These are phyloP conservation scores for Lasiodiplodia citricola DNA, from an alignment of 2,329 filamentous ascomycete genomes.

Conservation along the genomic window DNA sequence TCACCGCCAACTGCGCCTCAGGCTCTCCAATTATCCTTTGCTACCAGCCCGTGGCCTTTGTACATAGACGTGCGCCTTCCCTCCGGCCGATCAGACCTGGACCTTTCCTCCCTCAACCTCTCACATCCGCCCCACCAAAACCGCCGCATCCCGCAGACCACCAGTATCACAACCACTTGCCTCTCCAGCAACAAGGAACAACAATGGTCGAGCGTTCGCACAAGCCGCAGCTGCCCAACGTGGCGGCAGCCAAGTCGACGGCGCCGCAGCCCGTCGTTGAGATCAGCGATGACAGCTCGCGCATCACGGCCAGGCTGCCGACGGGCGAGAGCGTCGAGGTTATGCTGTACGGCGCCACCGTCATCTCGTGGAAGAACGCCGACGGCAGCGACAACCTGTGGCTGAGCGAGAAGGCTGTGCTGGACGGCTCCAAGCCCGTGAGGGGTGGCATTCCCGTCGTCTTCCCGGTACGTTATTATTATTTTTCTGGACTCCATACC, in stretches of 20 bases:
- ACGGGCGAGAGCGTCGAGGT: slow-evolving; percentile 87
- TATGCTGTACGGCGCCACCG: slow-evolving; percentile 88
- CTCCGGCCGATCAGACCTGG: neutral
- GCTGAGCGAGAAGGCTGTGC: slow-evolving; percentile 76
- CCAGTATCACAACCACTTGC: neutral
- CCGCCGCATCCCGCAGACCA: slow-evolving; percentile 7
- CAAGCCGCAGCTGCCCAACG: slow-evolving; percentile 70
- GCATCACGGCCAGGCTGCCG: slow-evolving; percentile 79
- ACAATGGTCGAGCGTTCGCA: slow-evolving; percentile 82
- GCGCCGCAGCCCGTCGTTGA: slow-evolving; percentile 79
- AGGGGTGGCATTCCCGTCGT: slow-evolving; percentile 91
- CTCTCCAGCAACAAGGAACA: neutral
- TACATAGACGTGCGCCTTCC: slow-evolving; percentile 2
- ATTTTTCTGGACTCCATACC: neutral
- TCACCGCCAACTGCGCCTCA: slow-evolving; percentile 17
- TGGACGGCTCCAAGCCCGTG: slow-evolving; percentile 89
- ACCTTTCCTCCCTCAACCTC: neutral
- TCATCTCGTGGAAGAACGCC: slow-evolving; percentile 84
- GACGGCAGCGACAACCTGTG: slow-evolving; percentile 83
- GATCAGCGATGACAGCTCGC: slow-evolving; percentile 72
- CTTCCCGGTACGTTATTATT: slow-evolving; percentile 72
- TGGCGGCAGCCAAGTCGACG: slow-evolving; percentile 61
- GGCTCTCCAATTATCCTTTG: neutral
- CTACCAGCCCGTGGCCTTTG: neutral
- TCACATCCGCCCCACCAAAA: slow-evolving; percentile 13